Base-by-base conservation (phyloP, 2,329 filamentous ascomycete genomes). In the Pezicula carpinea region DNA sequence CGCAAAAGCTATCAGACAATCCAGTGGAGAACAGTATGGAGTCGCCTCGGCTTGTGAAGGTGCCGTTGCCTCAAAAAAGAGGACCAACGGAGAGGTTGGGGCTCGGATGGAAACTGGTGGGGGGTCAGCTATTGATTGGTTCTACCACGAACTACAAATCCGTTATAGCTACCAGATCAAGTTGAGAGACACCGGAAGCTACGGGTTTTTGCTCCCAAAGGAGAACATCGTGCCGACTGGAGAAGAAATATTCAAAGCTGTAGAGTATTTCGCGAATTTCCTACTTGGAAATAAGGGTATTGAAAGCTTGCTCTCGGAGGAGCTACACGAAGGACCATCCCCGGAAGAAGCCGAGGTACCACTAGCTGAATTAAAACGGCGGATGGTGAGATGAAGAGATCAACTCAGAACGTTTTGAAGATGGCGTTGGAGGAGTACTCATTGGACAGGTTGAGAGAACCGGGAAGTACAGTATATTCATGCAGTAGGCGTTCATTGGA, bases 141-240 rank as follows among this genome's bases (percentile, higher is more conserved):
- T 99, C 67, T 96, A 95, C 64, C 88, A 95, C 58, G 86, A 95
- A 59, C 69, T 97, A 51, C 73, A 77, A 39, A 87, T 92, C 15
- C 83, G 81, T 53, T 95, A 89, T 64, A 87, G 89, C 49, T 97
- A 95, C 65, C 93, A 97, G 72, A 85, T 93, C 68, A 97, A 97
- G 70, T 73, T 99, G 22, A 77, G 93, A 41, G 93, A 99, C 64
- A 93, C 87, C 0, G 93, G 93, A 8, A 93, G 83, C 64, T 97
- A 97, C 64, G 93, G 93, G 0, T 99, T 97, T 64, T 71, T 99
- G 40, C 72, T 97, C 4, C 93, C 93, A 0, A 84, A 80, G 48
- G 85, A 93, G 48, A 79, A 95, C 50, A 97, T 97, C 49, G 73
- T 95, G 2, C 90, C 92, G 0, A 93, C 89, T 0, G 92, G 93